phyloP scores from a whole-genome alignment of 169 alveolate species.

The Theileria orientalis region DNA sequence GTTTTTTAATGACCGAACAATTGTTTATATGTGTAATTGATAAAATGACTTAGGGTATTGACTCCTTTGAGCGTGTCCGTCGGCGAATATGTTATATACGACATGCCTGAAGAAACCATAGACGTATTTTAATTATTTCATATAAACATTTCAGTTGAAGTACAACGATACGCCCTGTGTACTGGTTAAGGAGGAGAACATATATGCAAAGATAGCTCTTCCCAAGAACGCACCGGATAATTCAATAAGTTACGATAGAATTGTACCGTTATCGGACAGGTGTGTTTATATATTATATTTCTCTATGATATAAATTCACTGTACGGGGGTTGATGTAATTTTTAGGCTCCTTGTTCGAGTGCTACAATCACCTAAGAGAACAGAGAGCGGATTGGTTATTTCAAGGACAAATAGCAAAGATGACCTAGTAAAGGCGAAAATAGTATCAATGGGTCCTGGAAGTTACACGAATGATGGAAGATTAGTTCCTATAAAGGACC shows the following conservation, averaged over 20 bases:
- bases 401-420: slow-evolving; percentile 22
- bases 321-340: background rate
- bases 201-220: slow-evolving; percentile 33
- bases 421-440: slow-evolving; percentile 31
- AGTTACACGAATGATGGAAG: slow-evolving; percentile 36
- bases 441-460: slow-evolving; percentile 60
- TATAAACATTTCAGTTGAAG: slow-evolving; percentile 24
- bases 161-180: slow-evolving; percentile 53
- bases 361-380: slow-evolving; percentile 55
- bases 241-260: slow-evolving; percentile 26
- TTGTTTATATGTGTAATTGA: background rate
- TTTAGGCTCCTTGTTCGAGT: slow-evolving; percentile 50
- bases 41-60: slow-evolving; percentile 25
- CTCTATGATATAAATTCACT: background rate
- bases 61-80: slow-evolving; percentile 52
- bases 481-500: slow-evolving; percentile 38
- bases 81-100: slow-evolving; percentile 55
- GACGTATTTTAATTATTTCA: slow-evolving; percentile 46
- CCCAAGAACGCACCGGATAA: slow-evolving; percentile 1
- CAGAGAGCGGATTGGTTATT: slow-evolving; percentile 62
- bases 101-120: slow-evolving; percentile 43
- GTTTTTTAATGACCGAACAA: background rate
- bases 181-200: slow-evolving; percentile 43
- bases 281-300: no score
- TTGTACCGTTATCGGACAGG: slow-evolving; percentile 59